A percentile compares a stretch with the other conserved stretches of the same genome.
phyloP scores from a whole-genome alignment of 495 filamentous ascomycete genomes.

The Cenococcum geophilum region DNA sequence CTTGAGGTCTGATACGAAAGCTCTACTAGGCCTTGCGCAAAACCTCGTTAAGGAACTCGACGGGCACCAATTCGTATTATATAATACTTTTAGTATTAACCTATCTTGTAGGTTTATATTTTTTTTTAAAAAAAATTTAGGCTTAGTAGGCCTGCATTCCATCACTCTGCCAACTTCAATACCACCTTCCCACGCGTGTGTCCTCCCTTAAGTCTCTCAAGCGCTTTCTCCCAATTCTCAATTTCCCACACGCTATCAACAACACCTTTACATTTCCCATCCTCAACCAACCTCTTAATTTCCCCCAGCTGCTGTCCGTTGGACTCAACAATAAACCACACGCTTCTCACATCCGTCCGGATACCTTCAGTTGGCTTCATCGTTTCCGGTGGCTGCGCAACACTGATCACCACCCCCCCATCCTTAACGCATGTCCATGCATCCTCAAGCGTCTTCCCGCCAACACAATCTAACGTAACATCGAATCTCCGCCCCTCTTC shows the following conservation, averaged over 20 bases:
- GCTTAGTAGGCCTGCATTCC: no score
- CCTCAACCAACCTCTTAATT: conserved; percentile 43
- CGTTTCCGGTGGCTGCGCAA: conserved; percentile 46
- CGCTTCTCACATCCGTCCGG: conserved; percentile 33
- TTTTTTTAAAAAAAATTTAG: no score
- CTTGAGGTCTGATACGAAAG: no score
- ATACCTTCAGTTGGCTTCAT: conserved; percentile 37
- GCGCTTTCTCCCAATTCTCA: conserved; percentile 38
- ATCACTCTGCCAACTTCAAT: conserved; percentile 7
- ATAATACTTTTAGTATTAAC: no score
- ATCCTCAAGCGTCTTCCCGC: conserved; percentile 42
- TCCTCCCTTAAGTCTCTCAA: conserved; percentile 23
- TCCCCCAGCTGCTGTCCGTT: conserved; percentile 40
- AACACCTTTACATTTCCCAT: conserved; percentile 37
- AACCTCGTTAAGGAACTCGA: no score
- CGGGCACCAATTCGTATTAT: no score
- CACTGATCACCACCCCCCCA: conserved; percentile 45
- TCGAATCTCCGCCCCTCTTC: conserved; percentile 42
- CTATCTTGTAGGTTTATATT: no score
- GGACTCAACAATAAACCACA: conserved; percentile 46
- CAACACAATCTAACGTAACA: conserved; percentile 50
- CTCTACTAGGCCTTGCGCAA: no score
- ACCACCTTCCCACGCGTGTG: conserved; percentile 24
- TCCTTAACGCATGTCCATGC: conserved; percentile 45
- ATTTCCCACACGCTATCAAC: conserved; percentile 48